A percentile compares a stretch with the other conserved stretches of the same genome.
phyloP scores from a whole-genome alignment of 805 yeast genomes.

The Sugiyamaella qingdaonensis region DNA sequence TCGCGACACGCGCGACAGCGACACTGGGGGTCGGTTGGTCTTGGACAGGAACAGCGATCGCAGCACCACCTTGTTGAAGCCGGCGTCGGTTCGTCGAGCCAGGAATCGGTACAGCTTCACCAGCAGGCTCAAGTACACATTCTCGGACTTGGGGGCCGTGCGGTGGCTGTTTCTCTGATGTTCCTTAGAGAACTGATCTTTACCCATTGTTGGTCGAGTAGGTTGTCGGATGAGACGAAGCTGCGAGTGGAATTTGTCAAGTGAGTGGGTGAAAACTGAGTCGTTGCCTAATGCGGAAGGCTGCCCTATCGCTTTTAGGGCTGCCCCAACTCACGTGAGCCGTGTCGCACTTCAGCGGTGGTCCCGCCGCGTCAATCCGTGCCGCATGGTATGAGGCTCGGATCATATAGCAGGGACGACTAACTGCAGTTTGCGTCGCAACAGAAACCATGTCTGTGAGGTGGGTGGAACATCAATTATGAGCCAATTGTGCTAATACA shows the following conservation, averaged over 20 bases:
- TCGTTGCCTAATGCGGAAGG: conserved; percentile 3
- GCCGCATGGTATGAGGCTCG: background rate
- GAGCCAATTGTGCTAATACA: background rate
- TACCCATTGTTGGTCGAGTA: conserved; percentile 63
- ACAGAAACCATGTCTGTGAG: background rate
- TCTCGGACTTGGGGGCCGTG: conserved; percentile 98
- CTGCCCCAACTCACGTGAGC: background rate
- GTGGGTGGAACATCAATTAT: background rate
- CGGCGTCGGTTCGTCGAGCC: conserved; percentile 98
- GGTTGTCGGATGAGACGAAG: conserved; percentile 4
- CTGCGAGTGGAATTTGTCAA: background rate
- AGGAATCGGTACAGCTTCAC: conserved; percentile 98
- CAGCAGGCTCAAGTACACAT: conserved; percentile 96
- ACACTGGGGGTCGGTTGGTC: conserved; percentile 99
- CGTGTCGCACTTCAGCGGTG: background rate
- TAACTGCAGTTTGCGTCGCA: background rate
- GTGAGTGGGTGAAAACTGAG: background rate
- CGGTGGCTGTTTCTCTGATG: conserved; percentile 96
- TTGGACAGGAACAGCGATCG: conserved; percentile 93
- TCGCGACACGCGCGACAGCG: conserved; percentile 84
- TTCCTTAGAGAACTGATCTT: conserved; percentile 94
- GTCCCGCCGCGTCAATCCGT: background rate
- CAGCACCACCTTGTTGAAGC: conserved; percentile 97
- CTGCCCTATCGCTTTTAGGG: background rate
- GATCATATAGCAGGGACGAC: background rate